Evolutionary conservation across 192 early-diverging fungal species (phyloP), one percentile per base, ranked within the genome.

Genomic region (Oehlia diaphana): DNA sequence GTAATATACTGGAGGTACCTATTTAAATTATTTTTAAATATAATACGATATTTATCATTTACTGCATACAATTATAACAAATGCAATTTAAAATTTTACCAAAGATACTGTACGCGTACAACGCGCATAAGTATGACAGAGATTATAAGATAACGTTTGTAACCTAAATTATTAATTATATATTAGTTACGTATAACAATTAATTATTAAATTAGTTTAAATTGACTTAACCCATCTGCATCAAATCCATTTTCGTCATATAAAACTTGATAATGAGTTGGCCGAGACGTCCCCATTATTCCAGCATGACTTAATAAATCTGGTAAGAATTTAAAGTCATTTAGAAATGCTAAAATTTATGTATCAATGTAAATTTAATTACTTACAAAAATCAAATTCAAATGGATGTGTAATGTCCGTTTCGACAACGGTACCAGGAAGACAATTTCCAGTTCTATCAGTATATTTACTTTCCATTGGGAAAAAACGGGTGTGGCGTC

Each of bases 201-300:
- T 31, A 31, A 37, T 19, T 9, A 37, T 37, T 37, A 13, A 37
- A 62, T 35, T 42, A 35, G 39, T 47, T 37, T 3, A 19, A 76
- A 47, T 19, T 12, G 0, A 35, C 31, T 31, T 31, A 31, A 76
- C 74, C 9, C 81, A 77, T 99, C 95, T 1, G 92, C 79, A 3
- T 90, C 88, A 44, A 96, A 95, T 2, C 86, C 80, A 82, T 95
- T 94, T 23, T 98, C 96, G 78, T 99, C 95, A 71, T 92, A 88
- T 23, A 99, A 84, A 10, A 97, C 95, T 61, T 93, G 92, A 88
- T 99, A 99, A 82, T 96, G 95, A 0, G 94, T 93, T 0, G 96
- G 96, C 16, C 96, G 92, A 12, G 94, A 95, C 0, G 96, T 97
- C 47, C 97, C 96, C 80, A 97, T 94, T 33, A 97, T 86, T 28